A percentile compares a stretch with the other conserved stretches of the same genome.
These are phyloP conservation scores for Medicago lupulina DNA, from an alignment of 306 rosid species.

Conservation along the genomic window DNA sequence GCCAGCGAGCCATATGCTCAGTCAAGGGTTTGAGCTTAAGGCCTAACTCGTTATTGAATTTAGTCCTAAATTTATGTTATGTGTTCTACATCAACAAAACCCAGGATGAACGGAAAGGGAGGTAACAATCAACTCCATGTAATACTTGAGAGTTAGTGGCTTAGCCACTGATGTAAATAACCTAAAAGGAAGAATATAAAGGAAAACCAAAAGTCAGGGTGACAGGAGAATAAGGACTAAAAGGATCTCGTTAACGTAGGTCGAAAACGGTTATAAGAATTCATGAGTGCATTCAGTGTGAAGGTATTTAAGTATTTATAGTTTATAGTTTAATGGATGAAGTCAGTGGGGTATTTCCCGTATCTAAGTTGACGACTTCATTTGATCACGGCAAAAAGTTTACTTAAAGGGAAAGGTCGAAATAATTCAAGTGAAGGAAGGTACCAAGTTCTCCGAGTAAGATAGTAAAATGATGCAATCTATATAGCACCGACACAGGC, in stretches of 20 bases:
- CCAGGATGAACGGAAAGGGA: not conserved
- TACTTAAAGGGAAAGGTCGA: not conserved
- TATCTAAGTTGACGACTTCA: too few relatives aligned
- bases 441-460: not conserved
- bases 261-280: not conserved
- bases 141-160: constrained; percentile 9
- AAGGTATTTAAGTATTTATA: constrained; percentile 4
- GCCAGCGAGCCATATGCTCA: constrained; percentile 3
- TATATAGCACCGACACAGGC: not conserved
- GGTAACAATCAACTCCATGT: constrained; percentile 1
- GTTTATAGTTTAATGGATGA: not conserved
- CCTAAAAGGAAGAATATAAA: not conserved
- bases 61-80: constrained; percentile 4
- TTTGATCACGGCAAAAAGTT: too few relatives aligned
- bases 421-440: not conserved
- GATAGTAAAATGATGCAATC: not conserved
- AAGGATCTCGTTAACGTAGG: not conserved
- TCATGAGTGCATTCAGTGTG: constrained; percentile 1
- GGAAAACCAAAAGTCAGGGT: not conserved
- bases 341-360: not conserved
- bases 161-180: not conserved
- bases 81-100: not conserved
- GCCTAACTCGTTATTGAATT: constrained; percentile 16
- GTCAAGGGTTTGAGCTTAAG: constrained; percentile 11
- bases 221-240: constrained; percentile 5